Evolutionary conservation across 768 basidiomycete genomes (phyloP), one percentile per base, ranked within the genome.

Genomic region (Rhizopogon rudus): DNA sequence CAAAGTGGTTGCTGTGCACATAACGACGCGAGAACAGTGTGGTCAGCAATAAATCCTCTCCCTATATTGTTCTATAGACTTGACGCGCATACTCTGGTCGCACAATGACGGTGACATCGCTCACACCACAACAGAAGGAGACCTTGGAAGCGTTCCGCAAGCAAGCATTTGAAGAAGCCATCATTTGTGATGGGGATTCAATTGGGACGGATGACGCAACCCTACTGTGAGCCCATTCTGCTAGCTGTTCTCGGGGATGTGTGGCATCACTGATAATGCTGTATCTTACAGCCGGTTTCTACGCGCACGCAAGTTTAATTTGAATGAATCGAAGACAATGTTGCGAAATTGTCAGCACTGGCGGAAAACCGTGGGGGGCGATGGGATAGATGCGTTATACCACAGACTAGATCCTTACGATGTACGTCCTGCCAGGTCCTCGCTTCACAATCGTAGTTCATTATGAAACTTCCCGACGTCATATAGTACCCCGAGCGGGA

Each of bases 371-470:
- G 84, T 83, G 7, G 79, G 81, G 39, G 84, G 81, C 35, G 68
- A 80, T 8, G 87, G 87, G 14, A 79, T 90, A 44, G 87, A 89
- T 61, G 77, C 81, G 55, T 63, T 89, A 20, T 87, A 85, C 63
- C 65, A 72, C 8, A 67, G 70, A 33, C 82, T 82, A 52, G 87
- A 89, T 64, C 85, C 87, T 3, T 88, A 83, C 56, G 82, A 88
- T 64, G 88, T 87, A 61, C 68, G 86, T 72, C 12, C 33, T 48
- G 22, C n/a, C 41, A 60, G 68, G 86, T 72, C 12, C 31, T 45
- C 17, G 13, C 41, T 39, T 51, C 17, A 35, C 31, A 25, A 40
- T 6, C 40, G 12, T n/a, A 6, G 31, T 25, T 48, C 20, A 6
- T 29, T 48, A 51, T 54, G 28, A 55, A 12, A 17, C 12, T 42